phyloP scores from a whole-genome alignment of 2,329 filamentous ascomycete genomes.

The Lasiodiplodia sp. region DNA sequence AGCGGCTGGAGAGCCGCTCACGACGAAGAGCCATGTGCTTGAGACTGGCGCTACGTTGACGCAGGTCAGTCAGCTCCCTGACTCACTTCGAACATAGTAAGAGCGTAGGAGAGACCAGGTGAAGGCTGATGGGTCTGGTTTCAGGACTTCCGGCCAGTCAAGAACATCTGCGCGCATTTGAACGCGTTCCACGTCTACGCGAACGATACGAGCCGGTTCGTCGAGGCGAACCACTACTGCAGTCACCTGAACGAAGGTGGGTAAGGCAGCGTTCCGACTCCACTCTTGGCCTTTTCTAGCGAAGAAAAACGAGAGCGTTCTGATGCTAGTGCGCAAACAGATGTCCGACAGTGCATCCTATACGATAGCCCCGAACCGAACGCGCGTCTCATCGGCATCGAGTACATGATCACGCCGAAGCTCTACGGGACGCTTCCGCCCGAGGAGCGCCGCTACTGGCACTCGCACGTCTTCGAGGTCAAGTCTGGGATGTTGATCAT shows the following conservation, averaged over 20 bases:
- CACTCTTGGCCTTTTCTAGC: background rate
- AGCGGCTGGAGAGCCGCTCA: conserved; percentile 59
- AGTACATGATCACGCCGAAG: conserved; percentile 81
- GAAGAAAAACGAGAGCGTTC: background rate
- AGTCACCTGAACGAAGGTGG: conserved; percentile 71
- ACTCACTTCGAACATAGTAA: conserved; percentile 17
- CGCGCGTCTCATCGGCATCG: conserved; percentile 74
- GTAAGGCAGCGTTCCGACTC: background rate
- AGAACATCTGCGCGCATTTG: conserved; percentile 80
- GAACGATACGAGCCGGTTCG: conserved; percentile 70
- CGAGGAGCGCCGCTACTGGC: conserved; percentile 79
- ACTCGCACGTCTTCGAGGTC: conserved; percentile 77
- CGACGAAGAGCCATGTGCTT: conserved; percentile 64
- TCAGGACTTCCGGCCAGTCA: conserved; percentile 73
- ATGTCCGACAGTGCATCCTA: conserved; percentile 83
- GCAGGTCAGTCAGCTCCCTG: conserved; percentile 54
- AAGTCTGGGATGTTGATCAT: conserved; percentile 83
- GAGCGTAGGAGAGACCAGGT: background rate
- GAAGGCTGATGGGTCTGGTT: conserved; percentile 16
- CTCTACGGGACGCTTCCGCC: conserved; percentile 71
- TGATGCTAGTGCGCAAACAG: conserved; percentile 46
- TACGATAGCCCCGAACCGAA: conserved; percentile 74
- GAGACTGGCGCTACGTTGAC: conserved; percentile 67
- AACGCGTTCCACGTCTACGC: conserved; percentile 89
- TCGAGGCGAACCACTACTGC: conserved; percentile 88